phyloP scores from a whole-genome alignment of 192 early-diverging fungal species.

The Podila epigama region DNA sequence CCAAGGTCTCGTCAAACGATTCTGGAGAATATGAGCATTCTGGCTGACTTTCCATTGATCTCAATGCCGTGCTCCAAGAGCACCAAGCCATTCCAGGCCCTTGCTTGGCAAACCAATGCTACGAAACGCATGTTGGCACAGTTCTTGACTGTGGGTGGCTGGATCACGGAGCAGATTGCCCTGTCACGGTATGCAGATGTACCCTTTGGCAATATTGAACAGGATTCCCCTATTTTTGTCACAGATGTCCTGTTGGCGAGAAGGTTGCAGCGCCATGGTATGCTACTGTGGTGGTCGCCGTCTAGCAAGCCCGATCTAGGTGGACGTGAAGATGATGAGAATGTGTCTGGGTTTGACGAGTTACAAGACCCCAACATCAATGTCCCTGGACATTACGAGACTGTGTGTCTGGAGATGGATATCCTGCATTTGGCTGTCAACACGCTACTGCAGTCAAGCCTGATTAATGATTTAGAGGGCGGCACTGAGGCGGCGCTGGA shows the following conservation, averaged over 20 bases:
- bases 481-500: slow-evolving; percentile 49
- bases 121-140: slow-evolving; percentile 77
- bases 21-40: slow-evolving; percentile 53
- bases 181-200: slow-evolving; percentile 84
- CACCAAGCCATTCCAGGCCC: slow-evolving; percentile 75
- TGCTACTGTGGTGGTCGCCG: slow-evolving; percentile 92
- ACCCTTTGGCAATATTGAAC: slow-evolving; percentile 89
- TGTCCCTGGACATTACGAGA: slow-evolving; percentile 74
- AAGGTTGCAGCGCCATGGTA: slow-evolving; percentile 75
- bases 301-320: slow-evolving; percentile 85
- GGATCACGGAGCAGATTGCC: slow-evolving; percentile 75
- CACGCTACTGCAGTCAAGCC: slow-evolving; percentile 76
- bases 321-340: slow-evolving; percentile 84
- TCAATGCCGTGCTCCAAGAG: slow-evolving; percentile 72
- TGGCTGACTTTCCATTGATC: slow-evolving; percentile 77
- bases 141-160: slow-evolving; percentile 77
- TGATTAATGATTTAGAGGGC: slow-evolving; percentile 84
- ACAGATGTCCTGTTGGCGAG: slow-evolving; percentile 89
- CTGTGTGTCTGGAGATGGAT: slow-evolving; percentile 87
- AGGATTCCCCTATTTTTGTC: slow-evolving; percentile 83
- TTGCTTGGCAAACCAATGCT: slow-evolving; percentile 86
- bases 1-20: slow-evolving; percentile 59
- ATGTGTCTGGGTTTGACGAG: slow-evolving; percentile 59
- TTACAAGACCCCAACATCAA: slow-evolving; percentile 78
- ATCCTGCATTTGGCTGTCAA: slow-evolving; percentile 83